phyloP scores from a whole-genome alignment of 345 rosid species.

The Bruguiera gymnorhiza region DNA sequence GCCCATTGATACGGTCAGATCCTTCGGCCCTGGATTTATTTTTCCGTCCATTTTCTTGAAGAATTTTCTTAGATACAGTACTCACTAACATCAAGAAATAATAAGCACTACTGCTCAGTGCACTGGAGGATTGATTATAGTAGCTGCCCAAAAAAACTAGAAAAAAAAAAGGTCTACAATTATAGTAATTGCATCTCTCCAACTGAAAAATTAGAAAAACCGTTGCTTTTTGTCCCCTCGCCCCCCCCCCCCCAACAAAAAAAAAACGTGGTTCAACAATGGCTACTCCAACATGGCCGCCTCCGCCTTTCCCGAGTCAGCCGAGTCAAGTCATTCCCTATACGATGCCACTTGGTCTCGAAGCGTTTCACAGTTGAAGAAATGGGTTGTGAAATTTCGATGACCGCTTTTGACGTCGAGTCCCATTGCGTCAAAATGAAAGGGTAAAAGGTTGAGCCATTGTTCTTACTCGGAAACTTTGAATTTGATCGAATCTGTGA shows the following conservation, averaged over 20 bases:
- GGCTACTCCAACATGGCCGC: neutral
- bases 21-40: no score
- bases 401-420: constrained; percentile 49
- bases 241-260: constrained; percentile 63
- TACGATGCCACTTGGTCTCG: constrained; percentile 24
- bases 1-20: no score
- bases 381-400: constrained; percentile 50
- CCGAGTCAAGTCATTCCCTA: constrained; percentile 15
- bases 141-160: no score
- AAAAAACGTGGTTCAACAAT: constrained; percentile 16
- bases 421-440: constrained; percentile 45
- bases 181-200: no score
- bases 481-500: constrained; percentile 74
- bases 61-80: no score
- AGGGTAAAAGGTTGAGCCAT: constrained; percentile 36
- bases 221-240: constrained; percentile 65
- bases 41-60: no score
- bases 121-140: no score
- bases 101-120: no score
- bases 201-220: neutral
- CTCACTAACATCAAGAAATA: no score
- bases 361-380: constrained; percentile 49
- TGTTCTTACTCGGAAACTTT: constrained; percentile 68
- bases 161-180: no score
- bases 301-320: neutral